Evolutionary conservation across 441 rosid species (phyloP), one percentile per base, ranked within the genome.

Genomic region (Croton laevigatus): DNA sequence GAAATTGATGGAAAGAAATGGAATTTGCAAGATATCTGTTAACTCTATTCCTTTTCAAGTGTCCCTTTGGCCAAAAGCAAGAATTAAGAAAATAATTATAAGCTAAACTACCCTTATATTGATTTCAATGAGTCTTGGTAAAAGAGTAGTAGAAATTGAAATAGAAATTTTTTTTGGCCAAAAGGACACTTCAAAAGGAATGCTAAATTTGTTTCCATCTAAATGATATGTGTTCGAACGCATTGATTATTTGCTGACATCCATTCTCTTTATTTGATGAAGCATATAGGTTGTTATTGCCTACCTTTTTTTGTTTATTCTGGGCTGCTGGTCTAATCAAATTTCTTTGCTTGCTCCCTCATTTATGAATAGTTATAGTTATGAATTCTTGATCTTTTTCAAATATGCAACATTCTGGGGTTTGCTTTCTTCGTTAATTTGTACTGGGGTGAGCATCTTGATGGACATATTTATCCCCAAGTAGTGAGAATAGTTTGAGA

Each of bases 401-500:
- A 12, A 13, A 51, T 42, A 19, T 55, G 16, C 27, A 12, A 11
- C 6, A 48, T 49, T 17, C 13, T 19, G 27, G 55, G 49, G 46
- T 52, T 48, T 60, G 49, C 34, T 11, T 70, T 49, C 60, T 54
- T 13, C 14, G 54, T 70, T 45, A 20, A 52, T 52, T 23, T 60
- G 48, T 36, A 46, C n/a, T 23, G 5, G 61, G 51, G 4, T 48
- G 38, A 20, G 42, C 10, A 20, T 59, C 59, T 69, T 20, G 36
- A 62, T 17, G 20, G 34, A 14, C 19, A 6, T 70, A 20, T 23
- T 36, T 59, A 12, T 36, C 19, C 0, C 13, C 38, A 55, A 70
- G 60, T 70, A 8, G 64, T 16, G 51, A 70, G 17, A 51, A 0
- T 12, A 19, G 10, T 62, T 20, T 20, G 1, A 20, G 8, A 19